These are phyloP conservation scores for Xylariaceae sp. DNA, from an alignment of 2,329 filamentous ascomycete species.

Conservation along the genomic window DNA sequence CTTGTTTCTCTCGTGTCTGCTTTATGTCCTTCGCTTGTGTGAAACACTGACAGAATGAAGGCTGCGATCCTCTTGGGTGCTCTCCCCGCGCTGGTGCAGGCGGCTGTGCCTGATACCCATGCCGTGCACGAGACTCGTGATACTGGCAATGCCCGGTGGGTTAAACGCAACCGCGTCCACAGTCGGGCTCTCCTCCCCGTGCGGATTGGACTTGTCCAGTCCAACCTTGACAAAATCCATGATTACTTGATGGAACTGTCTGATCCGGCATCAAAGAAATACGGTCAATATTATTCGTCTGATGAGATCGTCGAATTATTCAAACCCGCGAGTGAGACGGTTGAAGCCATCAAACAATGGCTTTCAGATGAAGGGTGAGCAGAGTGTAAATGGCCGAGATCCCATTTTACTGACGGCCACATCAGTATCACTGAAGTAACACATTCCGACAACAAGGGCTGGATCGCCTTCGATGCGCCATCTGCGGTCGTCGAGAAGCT, in stretches of 20 bases:
- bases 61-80: too few relatives aligned
- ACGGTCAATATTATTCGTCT: conserved; percentile 1
- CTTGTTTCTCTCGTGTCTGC: too few relatives aligned
- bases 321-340: not conserved
- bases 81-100: too few relatives aligned
- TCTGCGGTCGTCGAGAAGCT: not conserved
- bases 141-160: not conserved
- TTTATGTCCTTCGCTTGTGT: too few relatives aligned
- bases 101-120: not conserved
- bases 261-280: not conserved
- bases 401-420: conserved; percentile 75
- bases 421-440: conserved; percentile 31
- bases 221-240: not conserved
- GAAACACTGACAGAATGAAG: too few relatives aligned
- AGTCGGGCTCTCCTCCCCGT: not conserved
- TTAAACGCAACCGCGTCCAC: not conserved
- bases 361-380: conserved; percentile 66
- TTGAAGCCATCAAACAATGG: not conserved
- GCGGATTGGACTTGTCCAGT: not conserved
- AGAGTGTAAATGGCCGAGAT: conserved; percentile 96
- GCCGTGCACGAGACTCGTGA: not conserved
- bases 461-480: not conserved
- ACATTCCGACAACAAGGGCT: not conserved
- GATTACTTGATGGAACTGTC: not conserved
- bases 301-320: not conserved